Base-by-base conservation (phyloP, 805 yeast species). In the Candida glaebosa region DNA sequence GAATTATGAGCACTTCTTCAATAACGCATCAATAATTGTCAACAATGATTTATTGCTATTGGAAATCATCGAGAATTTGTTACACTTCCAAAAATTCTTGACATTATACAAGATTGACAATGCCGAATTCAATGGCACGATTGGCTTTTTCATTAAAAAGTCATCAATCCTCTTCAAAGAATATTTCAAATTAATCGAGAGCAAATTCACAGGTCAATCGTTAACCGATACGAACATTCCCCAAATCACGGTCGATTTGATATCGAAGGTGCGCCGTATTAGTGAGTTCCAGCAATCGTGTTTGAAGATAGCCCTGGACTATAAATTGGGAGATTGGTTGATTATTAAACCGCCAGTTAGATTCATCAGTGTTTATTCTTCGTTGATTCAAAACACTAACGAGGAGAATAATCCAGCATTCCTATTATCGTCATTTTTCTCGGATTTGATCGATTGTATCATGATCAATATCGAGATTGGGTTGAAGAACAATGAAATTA, bases 391-490 rank as follows among this genome's bases (percentile, higher is more conserved):
- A 9, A 67, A 67, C 31, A 46, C 46, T 17, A 49, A 51, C 9
- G 65, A 65, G 5, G 57, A 69, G 2, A 70, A 71, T 2, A 69
- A 70, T 37, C 71, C 81, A 1, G 63, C 67, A 18, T 75, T 73
- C 42, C 60, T 84, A 47, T 60, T 88, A 25, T 75, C 88, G 1
- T 72, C 84, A 34, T 90, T 76, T 54, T 75, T 79, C 45, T 76
- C 89, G 39, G 98, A 91, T 58, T 72, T 84, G 34, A 73, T 91
- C 33, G 96, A 90, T 58, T 80, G 82, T 34, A 73, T 87, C 18
- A 71, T 82, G 56, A 68, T 81, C 24, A 75, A 75, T 40, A 62
- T 90, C 36, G 95, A 85, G 56, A 67, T 78, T 39, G 74, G 75
- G 48, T 78, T 85, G 20, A 72, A 73, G 44, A 43, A 56, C 19